These are phyloP conservation scores for Magnusiomyces magnusii DNA, from an alignment of 1,139 yeast genomes.

Conservation along the genomic window DNA sequence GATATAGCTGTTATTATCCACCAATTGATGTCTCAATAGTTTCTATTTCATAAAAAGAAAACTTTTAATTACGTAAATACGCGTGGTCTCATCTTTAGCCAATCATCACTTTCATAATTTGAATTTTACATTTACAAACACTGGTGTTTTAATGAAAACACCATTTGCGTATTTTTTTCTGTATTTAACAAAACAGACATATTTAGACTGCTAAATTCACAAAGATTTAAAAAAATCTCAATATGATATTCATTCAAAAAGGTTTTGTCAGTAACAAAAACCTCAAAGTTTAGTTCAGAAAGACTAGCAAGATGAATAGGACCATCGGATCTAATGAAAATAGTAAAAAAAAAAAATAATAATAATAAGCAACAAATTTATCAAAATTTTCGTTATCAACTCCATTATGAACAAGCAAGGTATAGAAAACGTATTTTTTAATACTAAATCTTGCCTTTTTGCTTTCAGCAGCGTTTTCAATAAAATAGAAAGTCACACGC, in stretches of 20 bases:
- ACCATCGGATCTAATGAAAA: slow-evolving; percentile 69
- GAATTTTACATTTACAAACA: no score
- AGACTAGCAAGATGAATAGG: slow-evolving; percentile 61
- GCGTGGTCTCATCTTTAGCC: no score
- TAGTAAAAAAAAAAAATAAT: slow-evolving; percentile 69
- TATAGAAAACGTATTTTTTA: slow-evolving; percentile 64
- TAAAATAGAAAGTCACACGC: slow-evolving; percentile 65
- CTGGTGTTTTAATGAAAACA: no score
- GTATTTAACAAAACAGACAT: no score
- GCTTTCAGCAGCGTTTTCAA: slow-evolving; percentile 60
- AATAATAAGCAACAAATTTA: slow-evolving; percentile 62
- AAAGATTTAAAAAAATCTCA: slow-evolving; percentile 48
- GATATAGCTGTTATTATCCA: no score
- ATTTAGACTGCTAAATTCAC: no score
- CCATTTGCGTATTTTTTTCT: no score
- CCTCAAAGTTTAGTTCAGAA: slow-evolving; percentile 40
- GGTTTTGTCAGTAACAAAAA: slow-evolving; percentile 52
- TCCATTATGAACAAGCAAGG: slow-evolving; percentile 62
- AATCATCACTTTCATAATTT: no score
- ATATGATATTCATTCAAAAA: slow-evolving; percentile 48
- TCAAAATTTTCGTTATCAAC: slow-evolving; percentile 63
- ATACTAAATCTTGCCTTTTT: slow-evolving; percentile 70
- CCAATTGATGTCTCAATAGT: no score
- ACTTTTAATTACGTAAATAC: no score
- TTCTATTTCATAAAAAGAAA: no score